Percentiles rank a stretch among this genome's conserved stretches.
phyloP scores from a whole-genome alignment of 805 yeast genomes.

The Kuraishia floccosa region DNA sequence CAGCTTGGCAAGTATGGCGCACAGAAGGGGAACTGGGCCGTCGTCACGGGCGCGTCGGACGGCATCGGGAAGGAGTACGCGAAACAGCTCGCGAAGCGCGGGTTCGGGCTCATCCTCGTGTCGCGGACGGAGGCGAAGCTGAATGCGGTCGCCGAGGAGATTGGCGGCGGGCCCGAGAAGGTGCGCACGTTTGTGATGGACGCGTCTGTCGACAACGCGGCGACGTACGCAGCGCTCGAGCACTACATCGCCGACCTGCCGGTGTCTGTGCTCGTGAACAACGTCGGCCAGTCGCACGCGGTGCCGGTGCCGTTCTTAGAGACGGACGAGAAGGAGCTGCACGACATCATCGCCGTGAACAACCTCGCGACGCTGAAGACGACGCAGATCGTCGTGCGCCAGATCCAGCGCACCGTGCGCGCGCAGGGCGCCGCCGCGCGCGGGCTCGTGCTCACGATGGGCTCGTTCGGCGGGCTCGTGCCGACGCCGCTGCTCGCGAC shows the following conservation, averaged over 20 bases:
- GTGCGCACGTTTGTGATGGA: slow-evolving; percentile 64
- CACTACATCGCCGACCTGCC: slow-evolving; percentile 38
- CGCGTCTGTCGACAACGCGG: slow-evolving; percentile 50
- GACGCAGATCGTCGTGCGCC: slow-evolving; percentile 71
- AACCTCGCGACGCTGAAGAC: slow-evolving; percentile 73
- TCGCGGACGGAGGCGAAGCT: slow-evolving; percentile 79
- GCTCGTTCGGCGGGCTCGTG: slow-evolving; percentile 89
- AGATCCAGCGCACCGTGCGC: slow-evolving; percentile 43
- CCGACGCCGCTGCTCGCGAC: slow-evolving; percentile 91
- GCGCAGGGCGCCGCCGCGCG: slow-evolving; percentile 26
- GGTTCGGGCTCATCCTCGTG: slow-evolving; percentile 73
- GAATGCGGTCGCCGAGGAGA: slow-evolving; percentile 49
- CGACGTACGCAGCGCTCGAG: slow-evolving; percentile 42
- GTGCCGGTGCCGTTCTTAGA: slow-evolving; percentile 91
- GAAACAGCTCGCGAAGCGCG: slow-evolving; percentile 71
- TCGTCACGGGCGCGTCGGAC: slow-evolving; percentile 94
- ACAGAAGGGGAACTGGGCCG: slow-evolving; percentile 72
- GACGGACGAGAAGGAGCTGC: slow-evolving; percentile 64
- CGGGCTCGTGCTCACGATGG: slow-evolving; percentile 87
- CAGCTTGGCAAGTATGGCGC: slow-evolving; percentile 66
- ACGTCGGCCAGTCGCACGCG: slow-evolving; percentile 90
- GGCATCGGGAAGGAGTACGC: slow-evolving; percentile 95
- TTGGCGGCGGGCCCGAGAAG: slow-evolving; percentile 43
- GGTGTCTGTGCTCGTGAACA: slow-evolving; percentile 73
- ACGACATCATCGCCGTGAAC: slow-evolving; percentile 76